phyloP scores from a whole-genome alignment of 345 rosid genomes.

The Excoecaria cochinchinensis region DNA sequence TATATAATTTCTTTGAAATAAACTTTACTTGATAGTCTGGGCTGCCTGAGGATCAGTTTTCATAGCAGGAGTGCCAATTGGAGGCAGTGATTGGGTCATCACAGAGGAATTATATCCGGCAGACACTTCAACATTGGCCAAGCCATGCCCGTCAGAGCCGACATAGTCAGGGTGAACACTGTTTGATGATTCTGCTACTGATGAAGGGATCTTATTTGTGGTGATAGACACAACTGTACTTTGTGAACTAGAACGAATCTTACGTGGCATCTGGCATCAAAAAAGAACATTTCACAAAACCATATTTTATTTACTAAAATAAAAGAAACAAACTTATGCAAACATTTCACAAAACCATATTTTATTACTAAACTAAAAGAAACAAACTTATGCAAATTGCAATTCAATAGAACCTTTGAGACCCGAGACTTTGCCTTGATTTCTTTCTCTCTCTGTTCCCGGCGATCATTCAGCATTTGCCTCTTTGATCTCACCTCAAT shows the following conservation, averaged over 20 bases:
- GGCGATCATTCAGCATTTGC: slow-evolving; percentile 94
- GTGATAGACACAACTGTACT: slow-evolving; percentile 32
- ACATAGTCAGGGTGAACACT: slow-evolving; percentile 35
- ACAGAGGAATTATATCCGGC: slow-evolving; percentile 38
- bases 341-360: slow-evolving; percentile 15
- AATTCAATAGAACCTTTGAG: slow-evolving; percentile 58
- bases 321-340: not conserved
- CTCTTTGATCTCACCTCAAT: slow-evolving; percentile 98
- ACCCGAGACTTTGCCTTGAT: slow-evolving; percentile 79
- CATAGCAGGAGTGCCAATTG: slow-evolving; percentile 70
- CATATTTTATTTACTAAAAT: slow-evolving; percentile 1
- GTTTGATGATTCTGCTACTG: slow-evolving; percentile 43
- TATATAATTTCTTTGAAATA: slow-evolving; percentile 12
- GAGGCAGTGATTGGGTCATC: slow-evolving; percentile 60
- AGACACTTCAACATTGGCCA: slow-evolving; percentile 38
- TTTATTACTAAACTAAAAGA: not conserved
- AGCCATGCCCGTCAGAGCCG: slow-evolving; percentile 37
- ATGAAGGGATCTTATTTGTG: slow-evolving; percentile 44
- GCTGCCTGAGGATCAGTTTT: slow-evolving; percentile 59
- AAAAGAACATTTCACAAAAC: slow-evolving; percentile 22
- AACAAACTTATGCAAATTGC: not conserved
- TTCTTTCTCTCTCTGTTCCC: slow-evolving; percentile 96
- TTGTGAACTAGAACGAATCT: slow-evolving; percentile 45
- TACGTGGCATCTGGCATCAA: slow-evolving; percentile 57
- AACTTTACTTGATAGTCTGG: slow-evolving; percentile 54